These are phyloP conservation scores for Orbilia javanica DNA, from an alignment of 2,329 filamentous ascomycete species.

Conservation along the genomic window DNA sequence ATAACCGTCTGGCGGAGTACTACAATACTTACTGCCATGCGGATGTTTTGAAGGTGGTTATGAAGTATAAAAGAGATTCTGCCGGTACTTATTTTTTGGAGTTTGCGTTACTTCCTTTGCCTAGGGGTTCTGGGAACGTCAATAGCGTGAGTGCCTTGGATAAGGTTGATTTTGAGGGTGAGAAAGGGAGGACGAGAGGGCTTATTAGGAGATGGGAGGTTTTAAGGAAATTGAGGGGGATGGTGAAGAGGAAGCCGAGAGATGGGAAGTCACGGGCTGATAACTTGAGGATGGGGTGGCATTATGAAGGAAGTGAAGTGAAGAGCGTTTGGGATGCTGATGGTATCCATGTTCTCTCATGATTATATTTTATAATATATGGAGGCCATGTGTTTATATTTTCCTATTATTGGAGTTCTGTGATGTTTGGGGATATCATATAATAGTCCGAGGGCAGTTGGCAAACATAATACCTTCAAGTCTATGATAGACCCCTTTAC, in stretches of 20 bases:
- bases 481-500: no score
- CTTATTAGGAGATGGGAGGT: constrained; percentile 1
- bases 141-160: background rate
- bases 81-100: background rate
- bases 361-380: background rate
- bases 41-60: constrained; percentile 1
- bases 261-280: background rate
- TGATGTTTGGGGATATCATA: no score
- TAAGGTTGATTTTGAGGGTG: background rate
- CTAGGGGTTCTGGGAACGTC: background rate
- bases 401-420: no score
- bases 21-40: background rate
- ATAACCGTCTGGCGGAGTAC: background rate
- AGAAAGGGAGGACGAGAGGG: background rate
- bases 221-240: background rate
- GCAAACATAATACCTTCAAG: no score
- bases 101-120: background rate
- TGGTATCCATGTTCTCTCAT: background rate
- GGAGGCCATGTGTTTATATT: no score
- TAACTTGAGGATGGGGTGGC: background rate
- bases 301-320: background rate
- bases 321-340: background rate
- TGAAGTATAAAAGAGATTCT: background rate
- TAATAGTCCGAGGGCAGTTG: no score
- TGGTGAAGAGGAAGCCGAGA: background rate